These are phyloP conservation scores for Thermochaetoides dissita DNA, from an alignment of 2,329 filamentous ascomycete species.

Conservation along the genomic window DNA sequence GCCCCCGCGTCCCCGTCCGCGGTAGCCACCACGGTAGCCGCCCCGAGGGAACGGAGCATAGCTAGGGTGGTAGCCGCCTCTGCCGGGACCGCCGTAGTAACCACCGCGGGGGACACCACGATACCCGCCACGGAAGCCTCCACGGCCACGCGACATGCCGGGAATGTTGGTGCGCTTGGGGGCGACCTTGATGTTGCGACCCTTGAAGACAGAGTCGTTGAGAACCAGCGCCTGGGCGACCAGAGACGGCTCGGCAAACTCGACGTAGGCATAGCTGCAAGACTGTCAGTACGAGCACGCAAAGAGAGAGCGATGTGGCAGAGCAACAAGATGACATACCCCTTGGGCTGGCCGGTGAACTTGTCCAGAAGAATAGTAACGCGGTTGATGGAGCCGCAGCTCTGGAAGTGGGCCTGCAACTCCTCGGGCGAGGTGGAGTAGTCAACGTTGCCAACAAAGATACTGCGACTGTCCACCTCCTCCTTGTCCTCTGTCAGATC, in stretches of 20 bases:
- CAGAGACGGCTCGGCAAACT: conserved; percentile 86
- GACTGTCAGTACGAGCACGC: neutral
- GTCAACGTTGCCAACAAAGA: conserved; percentile 98
- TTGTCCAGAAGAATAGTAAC: conserved; percentile 97
- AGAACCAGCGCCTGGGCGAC: conserved; percentile 88
- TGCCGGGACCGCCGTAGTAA: conserved; percentile 39
- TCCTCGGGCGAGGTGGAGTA: conserved; percentile 95
- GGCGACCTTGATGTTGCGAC: conserved; percentile 82
- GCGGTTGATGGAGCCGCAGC: conserved; percentile 90
- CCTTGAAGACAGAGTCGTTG: conserved; percentile 92
- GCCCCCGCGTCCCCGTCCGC: conserved; percentile 46
- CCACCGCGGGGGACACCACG: conserved; percentile 35
- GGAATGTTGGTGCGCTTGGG: conserved; percentile 96
- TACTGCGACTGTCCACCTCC: conserved; percentile 85
- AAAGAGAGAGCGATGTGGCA: neutral
- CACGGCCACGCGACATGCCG: conserved; percentile 73
- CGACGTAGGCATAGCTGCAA: conserved; percentile 88
- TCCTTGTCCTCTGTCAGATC: conserved; percentile 85
- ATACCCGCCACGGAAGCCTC: conserved; percentile 24
- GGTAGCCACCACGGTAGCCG: conserved; percentile 54
- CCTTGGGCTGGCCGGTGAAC: conserved; percentile 98
- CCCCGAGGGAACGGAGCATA: conserved; percentile 22
- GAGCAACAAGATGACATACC: conserved; percentile 37
- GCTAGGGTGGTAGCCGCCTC: conserved; percentile 30
- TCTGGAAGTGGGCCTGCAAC: conserved; percentile 96